These are phyloP conservation scores for Acanthamoeba sp. DNA, from an alignment of 208 protist genomes.

Conservation along the genomic window DNA sequence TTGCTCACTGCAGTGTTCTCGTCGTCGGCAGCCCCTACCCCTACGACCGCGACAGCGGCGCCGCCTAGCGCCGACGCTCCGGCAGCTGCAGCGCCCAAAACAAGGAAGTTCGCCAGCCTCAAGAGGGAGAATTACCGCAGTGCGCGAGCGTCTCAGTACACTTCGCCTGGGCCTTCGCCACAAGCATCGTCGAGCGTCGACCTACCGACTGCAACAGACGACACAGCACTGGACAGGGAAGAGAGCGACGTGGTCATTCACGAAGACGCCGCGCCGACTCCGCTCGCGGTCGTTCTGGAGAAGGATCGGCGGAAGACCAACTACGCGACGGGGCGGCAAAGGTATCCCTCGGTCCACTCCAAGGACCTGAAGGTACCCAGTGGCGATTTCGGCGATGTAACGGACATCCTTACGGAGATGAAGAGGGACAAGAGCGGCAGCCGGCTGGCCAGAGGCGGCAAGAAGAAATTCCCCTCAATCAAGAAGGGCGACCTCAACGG, in stretches of 20 bases:
- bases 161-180: not conserved
- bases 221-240: not conserved
- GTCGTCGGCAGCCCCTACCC: not conserved
- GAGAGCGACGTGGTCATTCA: conserved; percentile 41
- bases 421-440: not conserved
- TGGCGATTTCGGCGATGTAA: not conserved
- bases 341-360: not conserved
- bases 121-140: conserved; percentile 19
- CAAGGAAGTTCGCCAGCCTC: conserved; percentile 25
- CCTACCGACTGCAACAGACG: not conserved
- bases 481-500: not conserved
- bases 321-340: not conserved
- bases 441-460: not conserved
- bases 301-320: not conserved
- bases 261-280: not conserved
- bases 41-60: not conserved
- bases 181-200: not conserved
- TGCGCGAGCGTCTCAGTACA: not conserved
- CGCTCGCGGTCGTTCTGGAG: not conserved
- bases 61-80: not conserved
- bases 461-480: not conserved
- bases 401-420: not conserved
- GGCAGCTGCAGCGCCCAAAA: not conserved
- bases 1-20: not conserved
- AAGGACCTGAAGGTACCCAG: not conserved